Evolutionary conservation across 1,284 basidiomycete species (phyloP), one percentile per base, ranked within the genome.

Genomic region (Prillingera fragicola): DNA sequence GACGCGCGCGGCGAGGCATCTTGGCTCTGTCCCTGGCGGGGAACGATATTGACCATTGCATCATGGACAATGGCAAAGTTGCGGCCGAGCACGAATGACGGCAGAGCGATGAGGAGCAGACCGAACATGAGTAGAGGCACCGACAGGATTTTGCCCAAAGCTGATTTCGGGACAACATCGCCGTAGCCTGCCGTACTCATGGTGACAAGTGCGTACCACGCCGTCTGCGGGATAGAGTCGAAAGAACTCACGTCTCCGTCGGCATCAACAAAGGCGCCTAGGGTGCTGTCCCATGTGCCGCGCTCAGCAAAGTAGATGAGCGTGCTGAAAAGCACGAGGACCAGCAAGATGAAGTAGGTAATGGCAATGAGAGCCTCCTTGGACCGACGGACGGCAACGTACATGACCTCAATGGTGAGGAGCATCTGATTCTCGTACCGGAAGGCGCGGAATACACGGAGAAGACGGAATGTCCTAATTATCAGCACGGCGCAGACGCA

Each of bases 401-500:
- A 88, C 87, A 91, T 91, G 56, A 91, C 87, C 73, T 91, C 87
- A 47, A 91, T 91, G 0, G 88, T 91, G 41, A 89, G 72, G 14
- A 89, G 76, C 54, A 90, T 68, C 48, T 67, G 62, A 34, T 67
- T 69, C 45, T 71, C 67, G 57, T 87, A 83, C 47, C 82, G 80
- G 76, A 91, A 92, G 1, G 88, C 86, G 33, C 85, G 75, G 70
- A 92, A 92, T 9, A 91, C 87, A 15, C 88, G 80, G 21, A 91
- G 67, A 1, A 91, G 76, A 28, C 87, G 80, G 65, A 89, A 87
- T 64, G 85, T 87, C 28, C 73, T n/a, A n/a, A n/a, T n/a, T n/a
- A n/a, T n/a, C n/a, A n/a, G n/a, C n/a, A n/a, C n/a, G n/a, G n/a
- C n/a, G n/a, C n/a, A n/a, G n/a, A n/a, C n/a, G n/a, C n/a, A n/a